These are phyloP conservation scores for Punica granatum DNA, from an alignment of 345 rosid genomes.

Conservation along the genomic window DNA sequence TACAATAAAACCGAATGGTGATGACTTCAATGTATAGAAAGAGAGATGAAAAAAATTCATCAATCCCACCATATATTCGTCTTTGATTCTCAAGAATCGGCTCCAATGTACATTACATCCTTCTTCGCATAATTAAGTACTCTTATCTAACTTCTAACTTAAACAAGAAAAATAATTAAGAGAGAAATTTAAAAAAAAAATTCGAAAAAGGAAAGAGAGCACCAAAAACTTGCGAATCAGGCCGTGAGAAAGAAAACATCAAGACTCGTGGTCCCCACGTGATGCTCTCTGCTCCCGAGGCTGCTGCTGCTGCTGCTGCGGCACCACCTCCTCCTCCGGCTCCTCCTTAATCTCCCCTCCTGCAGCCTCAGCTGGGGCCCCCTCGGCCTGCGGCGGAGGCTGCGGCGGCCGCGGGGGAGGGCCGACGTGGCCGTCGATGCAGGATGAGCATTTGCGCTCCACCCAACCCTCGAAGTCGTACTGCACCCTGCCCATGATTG, in stretches of 20 bases:
- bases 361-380: constrained; percentile 9
- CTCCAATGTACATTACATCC: no score
- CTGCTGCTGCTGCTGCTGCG: constrained; percentile 7
- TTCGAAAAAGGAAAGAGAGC: not conserved
- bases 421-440: constrained; percentile 41
- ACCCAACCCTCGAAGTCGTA: constrained; percentile 66
- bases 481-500: constrained; percentile 40
- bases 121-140: no score
- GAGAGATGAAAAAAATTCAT: no score
- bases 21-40: no score
- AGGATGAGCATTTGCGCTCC: constrained; percentile 58
- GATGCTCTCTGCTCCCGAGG: constrained; percentile 6
- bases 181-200: not conserved
- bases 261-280: constrained; percentile 1
- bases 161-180: not conserved
- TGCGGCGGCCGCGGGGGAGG: constrained; percentile 26
- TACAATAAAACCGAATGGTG: no score
- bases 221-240: not conserved
- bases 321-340: constrained; percentile 12
- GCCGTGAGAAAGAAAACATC: not conserved
- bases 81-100: no score
- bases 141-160: no score
- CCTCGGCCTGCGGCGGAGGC: constrained; percentile 15
- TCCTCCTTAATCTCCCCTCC: constrained; percentile 24
- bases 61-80: no score